Evolutionary conservation across 23 red algal genomes (phyloP).

Genomic region (Chondrus crispus): DNA sequence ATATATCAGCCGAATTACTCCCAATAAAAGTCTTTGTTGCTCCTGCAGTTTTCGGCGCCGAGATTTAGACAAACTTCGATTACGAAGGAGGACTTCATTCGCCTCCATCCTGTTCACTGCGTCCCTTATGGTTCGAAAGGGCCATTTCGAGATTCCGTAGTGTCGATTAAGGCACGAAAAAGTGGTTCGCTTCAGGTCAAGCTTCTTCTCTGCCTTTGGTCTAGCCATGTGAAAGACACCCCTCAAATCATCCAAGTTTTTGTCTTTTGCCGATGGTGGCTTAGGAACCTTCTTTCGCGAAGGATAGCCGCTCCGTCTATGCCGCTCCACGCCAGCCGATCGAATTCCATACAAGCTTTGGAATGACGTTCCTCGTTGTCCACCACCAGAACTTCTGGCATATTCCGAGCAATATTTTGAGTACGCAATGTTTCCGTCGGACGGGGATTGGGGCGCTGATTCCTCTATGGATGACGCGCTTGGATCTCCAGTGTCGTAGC

Average conservation of each 20-base stretch:
- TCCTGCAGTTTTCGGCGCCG: slow-evolving; percentile 42
- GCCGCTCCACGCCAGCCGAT: neutral
- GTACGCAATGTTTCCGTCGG: too few relatives aligned
- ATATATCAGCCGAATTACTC: slow-evolving; percentile 52
- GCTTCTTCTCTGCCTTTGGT: slow-evolving; percentile 48
- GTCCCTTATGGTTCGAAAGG: slow-evolving; percentile 55
- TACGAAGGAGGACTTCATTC: slow-evolving; percentile 24
- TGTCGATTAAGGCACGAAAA: slow-evolving; percentile 62
- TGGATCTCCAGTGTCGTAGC: too few relatives aligned
- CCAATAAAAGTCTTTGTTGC: slow-evolving; percentile 36
- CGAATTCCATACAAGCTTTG: neutral
- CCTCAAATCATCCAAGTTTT: slow-evolving; percentile 33
- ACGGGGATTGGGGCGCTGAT: too few relatives aligned
- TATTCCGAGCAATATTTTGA: too few relatives aligned
- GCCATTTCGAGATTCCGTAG: slow-evolving; percentile 70
- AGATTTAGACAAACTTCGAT: slow-evolving; percentile 1
- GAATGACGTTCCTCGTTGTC: too few relatives aligned
- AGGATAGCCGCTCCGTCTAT: neutral
- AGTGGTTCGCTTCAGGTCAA: slow-evolving; percentile 51
- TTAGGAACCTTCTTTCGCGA: slow-evolving; percentile 26
- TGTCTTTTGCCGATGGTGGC: slow-evolving; percentile 41
- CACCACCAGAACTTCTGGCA: too few relatives aligned
- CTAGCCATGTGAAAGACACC: slow-evolving; percentile 55
- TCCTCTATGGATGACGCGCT: too few relatives aligned
- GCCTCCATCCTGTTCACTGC: slow-evolving; percentile 39